These are phyloP conservation scores for Magnaporthiopsis incrustans DNA, from an alignment of 2,329 filamentous ascomycete genomes.

Conservation along the genomic window DNA sequence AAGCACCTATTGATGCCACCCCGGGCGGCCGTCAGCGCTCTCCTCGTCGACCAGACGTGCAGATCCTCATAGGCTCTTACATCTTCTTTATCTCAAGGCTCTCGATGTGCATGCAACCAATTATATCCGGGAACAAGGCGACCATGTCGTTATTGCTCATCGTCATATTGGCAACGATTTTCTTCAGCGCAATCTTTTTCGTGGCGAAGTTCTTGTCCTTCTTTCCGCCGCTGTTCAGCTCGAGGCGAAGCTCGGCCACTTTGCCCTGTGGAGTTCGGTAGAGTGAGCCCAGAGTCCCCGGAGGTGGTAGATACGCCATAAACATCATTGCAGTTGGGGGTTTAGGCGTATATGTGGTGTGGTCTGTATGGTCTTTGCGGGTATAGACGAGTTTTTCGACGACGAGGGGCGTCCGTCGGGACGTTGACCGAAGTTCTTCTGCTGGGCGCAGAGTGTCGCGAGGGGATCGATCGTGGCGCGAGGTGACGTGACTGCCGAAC, in stretches of 20 bases:
- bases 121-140: conserved; percentile 88
- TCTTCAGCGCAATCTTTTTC: conserved; percentile 98
- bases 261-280: conserved; percentile 77
- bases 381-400: not conserved
- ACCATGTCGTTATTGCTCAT: conserved; percentile 99
- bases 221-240: conserved; percentile 87
- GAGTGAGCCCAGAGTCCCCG: conserved; percentile 32
- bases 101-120: conserved; percentile 89
- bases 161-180: conserved; percentile 99
- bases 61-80: conserved; percentile 41
- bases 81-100: conserved; percentile 99
- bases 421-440: not conserved
- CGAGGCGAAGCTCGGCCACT: conserved; percentile 90
- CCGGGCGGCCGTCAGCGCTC: conserved; percentile 1
- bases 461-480: not conserved
- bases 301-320: conserved; percentile 42
- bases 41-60: not conserved
- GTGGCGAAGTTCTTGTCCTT: conserved; percentile 94
- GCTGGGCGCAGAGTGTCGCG: not conserved
- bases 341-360: not conserved
- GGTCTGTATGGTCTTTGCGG: not conserved
- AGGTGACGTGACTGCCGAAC: conserved; percentile 2
- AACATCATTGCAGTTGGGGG: conserved; percentile 33
- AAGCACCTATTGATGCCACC: conserved; percentile 67
- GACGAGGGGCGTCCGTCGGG: not conserved